Conservation (phyloP, 495 filamentous ascomycete species). For the Mytilinidion resinicola region DNA sequence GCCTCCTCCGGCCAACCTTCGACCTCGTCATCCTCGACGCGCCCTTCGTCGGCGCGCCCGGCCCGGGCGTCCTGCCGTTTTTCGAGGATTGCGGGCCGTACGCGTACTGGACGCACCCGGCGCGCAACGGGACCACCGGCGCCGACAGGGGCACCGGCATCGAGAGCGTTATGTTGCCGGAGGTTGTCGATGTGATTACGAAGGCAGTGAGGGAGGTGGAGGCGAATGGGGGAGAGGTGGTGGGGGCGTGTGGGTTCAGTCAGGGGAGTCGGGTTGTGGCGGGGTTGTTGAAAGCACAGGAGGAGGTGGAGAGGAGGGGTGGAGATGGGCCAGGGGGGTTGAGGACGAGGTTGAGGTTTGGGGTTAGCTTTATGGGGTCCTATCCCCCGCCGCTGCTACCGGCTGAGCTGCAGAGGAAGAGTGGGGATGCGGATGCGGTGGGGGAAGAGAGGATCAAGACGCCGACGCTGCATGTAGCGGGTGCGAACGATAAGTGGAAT, state of each 20-base stretch:
- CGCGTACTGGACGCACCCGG: conserved; percentile 17
- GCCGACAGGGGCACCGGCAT: neutral
- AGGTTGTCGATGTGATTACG: conserved; percentile 6
- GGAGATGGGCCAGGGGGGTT: neutral
- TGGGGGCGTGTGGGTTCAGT: conserved; percentile 12
- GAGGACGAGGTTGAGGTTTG: neutral
- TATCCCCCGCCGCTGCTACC: neutral
- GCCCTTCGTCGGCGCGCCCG: neutral
- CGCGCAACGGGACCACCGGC: neutral
- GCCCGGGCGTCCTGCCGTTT: neutral
- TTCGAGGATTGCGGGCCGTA: conserved; percentile 19
- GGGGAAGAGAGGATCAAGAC: neutral
- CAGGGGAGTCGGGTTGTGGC: conserved; percentile 20
- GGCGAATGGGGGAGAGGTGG: conserved; percentile 6
- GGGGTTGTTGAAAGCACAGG: conserved; percentile 12
- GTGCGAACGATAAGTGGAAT: neutral
- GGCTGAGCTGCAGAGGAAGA: neutral
- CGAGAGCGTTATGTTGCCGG: neutral
- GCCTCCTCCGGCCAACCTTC: conserved; percentile 15
- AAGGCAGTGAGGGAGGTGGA: neutral
- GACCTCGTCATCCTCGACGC: conserved; percentile 11
- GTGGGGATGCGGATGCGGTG: neutral
- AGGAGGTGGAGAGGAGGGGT: neutral
- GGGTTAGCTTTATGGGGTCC: neutral
- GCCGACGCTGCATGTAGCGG: neutral